phyloP scores from a whole-genome alignment of 2,329 filamentous ascomycete species.

The Colletotrichum cordylinicola region DNA sequence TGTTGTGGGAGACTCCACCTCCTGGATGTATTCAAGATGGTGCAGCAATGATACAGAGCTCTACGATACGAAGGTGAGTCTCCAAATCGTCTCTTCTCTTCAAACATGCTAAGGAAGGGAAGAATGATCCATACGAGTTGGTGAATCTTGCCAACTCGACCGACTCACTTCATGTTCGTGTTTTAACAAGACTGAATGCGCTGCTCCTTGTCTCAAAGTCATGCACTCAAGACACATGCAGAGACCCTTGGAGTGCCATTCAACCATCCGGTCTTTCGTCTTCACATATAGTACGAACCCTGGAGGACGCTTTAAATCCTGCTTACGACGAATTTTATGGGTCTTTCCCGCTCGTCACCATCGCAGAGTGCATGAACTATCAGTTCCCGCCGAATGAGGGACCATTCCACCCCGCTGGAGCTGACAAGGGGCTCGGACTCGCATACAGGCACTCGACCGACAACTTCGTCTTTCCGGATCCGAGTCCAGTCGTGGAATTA shows the following conservation, averaged over 20 bases:
- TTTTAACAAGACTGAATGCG: neutral
- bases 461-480: neutral
- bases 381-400: neutral
- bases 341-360: neutral
- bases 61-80: neutral
- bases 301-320: neutral
- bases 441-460: neutral
- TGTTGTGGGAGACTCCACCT: neutral
- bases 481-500: neutral
- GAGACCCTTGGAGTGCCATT: neutral
- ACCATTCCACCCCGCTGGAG: neutral
- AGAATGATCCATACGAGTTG: neutral
- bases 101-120: neutral
- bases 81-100: neutral
- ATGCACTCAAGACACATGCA: neutral
- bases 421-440: neutral
- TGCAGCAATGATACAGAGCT: neutral
- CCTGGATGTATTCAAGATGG: neutral
- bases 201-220: neutral
- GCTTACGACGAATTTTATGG: neutral
- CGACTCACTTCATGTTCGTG: neutral
- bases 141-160: neutral
- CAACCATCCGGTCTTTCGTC: neutral
- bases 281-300: neutral
- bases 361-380: neutral